Percentiles rank a stretch among this genome's conserved stretches.
These are phyloP conservation scores for Panicum hallii DNA, from an alignment of 202 grass and related monocot species.

Conservation along the genomic window DNA sequence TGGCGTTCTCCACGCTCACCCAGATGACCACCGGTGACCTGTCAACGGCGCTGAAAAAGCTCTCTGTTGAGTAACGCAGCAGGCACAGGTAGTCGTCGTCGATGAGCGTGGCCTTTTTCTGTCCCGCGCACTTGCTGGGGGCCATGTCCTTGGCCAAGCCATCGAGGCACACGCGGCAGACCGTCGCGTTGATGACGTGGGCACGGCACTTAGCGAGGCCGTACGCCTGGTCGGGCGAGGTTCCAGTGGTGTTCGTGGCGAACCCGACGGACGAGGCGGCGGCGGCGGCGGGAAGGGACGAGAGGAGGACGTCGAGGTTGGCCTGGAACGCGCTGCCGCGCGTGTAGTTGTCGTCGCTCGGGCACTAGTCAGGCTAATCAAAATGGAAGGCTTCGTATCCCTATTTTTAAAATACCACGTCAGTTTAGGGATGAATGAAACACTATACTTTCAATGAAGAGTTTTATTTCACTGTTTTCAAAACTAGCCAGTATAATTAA, in stretches of 20 bases:
- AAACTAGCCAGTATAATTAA: no score
- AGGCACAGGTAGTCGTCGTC: constrained; percentile 48
- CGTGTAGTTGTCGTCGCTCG: constrained; percentile 45
- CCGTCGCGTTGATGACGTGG: background rate
- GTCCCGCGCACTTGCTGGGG: background rate
- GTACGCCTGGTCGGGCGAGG: constrained; percentile 15
- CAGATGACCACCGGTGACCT: rapidly evolving
- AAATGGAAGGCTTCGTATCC: no score
- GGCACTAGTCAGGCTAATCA: constrained; percentile 31
- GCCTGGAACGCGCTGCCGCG: constrained; percentile 34
- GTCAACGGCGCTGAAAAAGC: constrained; percentile 16
- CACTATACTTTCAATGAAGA: no score
- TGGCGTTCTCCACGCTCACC: rapidly evolving
- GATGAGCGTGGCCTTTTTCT: background rate
- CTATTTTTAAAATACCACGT: no score
- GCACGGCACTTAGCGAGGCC: constrained; percentile 57
- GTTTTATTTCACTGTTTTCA: no score
- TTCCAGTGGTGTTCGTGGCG: constrained; percentile 8
- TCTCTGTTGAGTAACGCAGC: constrained; percentile 36
- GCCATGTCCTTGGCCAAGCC: background rate
- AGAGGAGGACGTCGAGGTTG: constrained; percentile 42
- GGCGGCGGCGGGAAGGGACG: constrained; percentile 23
- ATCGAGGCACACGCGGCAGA: constrained; percentile 51
- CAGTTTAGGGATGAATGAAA: no score
- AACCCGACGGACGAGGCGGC: constrained; percentile 8